Conservation (phyloP, 129 eudicot genomes). For the Chrysanthemum makinoi region DNA sequence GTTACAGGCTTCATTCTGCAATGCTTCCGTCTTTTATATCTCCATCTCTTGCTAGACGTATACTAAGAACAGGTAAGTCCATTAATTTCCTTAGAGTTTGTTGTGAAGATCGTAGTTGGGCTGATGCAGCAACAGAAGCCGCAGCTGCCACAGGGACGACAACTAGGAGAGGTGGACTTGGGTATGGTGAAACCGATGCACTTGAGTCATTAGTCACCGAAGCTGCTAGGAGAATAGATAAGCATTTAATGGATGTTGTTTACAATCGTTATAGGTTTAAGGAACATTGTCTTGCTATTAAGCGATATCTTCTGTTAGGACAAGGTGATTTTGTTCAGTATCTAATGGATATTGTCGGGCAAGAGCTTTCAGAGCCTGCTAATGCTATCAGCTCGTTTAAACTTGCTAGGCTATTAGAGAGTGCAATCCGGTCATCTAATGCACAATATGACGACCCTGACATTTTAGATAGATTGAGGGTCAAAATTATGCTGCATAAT, state of each 20-base stretch:
- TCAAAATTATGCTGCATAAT: constrained; percentile 96
- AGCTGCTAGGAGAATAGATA: constrained; percentile 92
- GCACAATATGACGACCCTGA: constrained; percentile 95
- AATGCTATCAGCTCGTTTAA: constrained; percentile 87
- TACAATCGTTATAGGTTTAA: constrained; percentile 77
- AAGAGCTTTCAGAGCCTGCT: constrained; percentile 83
- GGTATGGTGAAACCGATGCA: constrained; percentile 98
- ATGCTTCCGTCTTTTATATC: constrained; percentile 99
- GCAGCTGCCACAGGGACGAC: constrained; percentile 95
- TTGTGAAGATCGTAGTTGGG: constrained; percentile 96
- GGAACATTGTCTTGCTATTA: constrained; percentile 97
- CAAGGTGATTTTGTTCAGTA: constrained; percentile 99
- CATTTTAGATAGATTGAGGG: constrained; percentile 83
- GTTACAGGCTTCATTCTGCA: constrained; percentile 76
- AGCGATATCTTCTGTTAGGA: constrained; percentile 82
- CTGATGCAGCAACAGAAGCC: constrained; percentile 96
- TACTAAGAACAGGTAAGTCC: constrained; percentile 93
- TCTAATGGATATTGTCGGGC: constrained; percentile 94
- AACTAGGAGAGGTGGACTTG: constrained; percentile 89
- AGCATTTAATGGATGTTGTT: constrained; percentile 82
- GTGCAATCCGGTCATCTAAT: constrained; percentile 83
- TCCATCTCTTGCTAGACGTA: constrained; percentile 80
- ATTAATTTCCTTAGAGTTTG: constrained; percentile 95
- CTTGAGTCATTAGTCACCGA: constrained; percentile 85
- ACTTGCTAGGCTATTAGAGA: constrained; percentile 92